phyloP scores from a whole-genome alignment of 495 filamentous ascomycete genomes.

The Pseudomonodictys pantanalensis region DNA sequence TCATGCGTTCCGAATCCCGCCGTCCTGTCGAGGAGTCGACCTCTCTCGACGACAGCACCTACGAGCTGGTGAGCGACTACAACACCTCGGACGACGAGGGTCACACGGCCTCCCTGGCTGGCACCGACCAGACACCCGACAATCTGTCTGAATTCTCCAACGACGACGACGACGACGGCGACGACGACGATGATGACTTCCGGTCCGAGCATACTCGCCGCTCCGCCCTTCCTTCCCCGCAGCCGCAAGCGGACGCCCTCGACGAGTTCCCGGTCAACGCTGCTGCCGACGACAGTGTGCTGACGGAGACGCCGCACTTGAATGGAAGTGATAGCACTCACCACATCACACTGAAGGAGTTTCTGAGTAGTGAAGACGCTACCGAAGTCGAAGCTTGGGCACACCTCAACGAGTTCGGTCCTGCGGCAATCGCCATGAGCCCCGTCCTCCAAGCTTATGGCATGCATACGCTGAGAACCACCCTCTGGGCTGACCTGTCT shows the following conservation, averaged over 20 bases:
- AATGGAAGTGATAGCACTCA: constrained; percentile 19
- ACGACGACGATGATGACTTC: constrained; percentile 21
- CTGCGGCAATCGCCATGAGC: constrained; percentile 1
- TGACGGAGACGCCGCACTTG: not conserved
- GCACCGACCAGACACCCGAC: constrained; percentile 36
- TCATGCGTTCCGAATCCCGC: constrained; percentile 27
- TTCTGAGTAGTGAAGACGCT: not conserved
- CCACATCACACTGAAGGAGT: constrained; percentile 19
- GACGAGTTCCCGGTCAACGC: not conserved
- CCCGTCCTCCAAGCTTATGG: constrained; percentile 12
- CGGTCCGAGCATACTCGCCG: constrained; percentile 1
- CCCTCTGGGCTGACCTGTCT: constrained; percentile 21
- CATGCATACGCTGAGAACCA: constrained; percentile 16
- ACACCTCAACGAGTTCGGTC: constrained; percentile 13
- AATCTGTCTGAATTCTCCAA: constrained; percentile 27
- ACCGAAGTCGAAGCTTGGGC: constrained; percentile 4
- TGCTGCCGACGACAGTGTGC: not conserved
- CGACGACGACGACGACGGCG: constrained; percentile 21
- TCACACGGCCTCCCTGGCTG: constrained; percentile 34
- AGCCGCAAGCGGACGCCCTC: not conserved
- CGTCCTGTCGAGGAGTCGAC: constrained; percentile 18
- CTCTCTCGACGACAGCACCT: constrained; percentile 34
- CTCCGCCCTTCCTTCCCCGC: constrained; percentile 3
- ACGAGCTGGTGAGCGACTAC: constrained; percentile 32
- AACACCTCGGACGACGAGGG: constrained; percentile 32